A percentile compares a stretch with the other conserved stretches of the same genome.
phyloP scores from a whole-genome alignment of 148 eudicot species.

The Fagopyrum esculentum region DNA sequence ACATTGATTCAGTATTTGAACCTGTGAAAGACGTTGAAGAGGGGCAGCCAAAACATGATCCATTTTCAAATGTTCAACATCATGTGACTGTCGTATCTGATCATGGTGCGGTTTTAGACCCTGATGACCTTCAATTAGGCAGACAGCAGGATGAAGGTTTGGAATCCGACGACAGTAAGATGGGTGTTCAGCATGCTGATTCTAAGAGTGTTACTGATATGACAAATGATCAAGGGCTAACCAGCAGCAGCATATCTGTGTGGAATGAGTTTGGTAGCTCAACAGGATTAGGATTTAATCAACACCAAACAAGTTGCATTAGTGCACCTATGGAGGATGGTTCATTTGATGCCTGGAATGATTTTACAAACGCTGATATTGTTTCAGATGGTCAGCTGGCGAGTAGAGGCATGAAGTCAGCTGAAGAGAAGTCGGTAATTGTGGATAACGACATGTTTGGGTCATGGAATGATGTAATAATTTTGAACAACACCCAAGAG shows the following conservation, averaged over 20 bases:
- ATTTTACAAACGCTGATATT: slow-evolving; percentile 16
- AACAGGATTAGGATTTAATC: not conserved
- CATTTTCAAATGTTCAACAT: slow-evolving; percentile 21
- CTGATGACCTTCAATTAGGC: slow-evolving; percentile 17
- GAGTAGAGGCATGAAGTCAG: not conserved
- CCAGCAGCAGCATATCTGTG: slow-evolving; percentile 11
- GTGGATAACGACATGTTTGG: slow-evolving; percentile 15
- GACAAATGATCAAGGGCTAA: slow-evolving; percentile 17
- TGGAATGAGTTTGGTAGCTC: slow-evolving; percentile 21
- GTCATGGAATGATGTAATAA: slow-evolving; percentile 17
- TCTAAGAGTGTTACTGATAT: slow-evolving; percentile 16
- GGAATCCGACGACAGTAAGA: slow-evolving; percentile 3
- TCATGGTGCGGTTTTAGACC: slow-evolving; percentile 15
- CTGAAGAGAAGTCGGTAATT: slow-evolving; percentile 12
- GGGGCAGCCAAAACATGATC: slow-evolving; percentile 19
- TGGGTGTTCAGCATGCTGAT: slow-evolving; percentile 17
- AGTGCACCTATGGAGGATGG: slow-evolving; percentile 2
- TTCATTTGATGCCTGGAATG: slow-evolving; percentile 6
- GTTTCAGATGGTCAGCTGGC: slow-evolving; percentile 3
- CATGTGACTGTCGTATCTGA: slow-evolving; percentile 20
- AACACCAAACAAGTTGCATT: not conserved
- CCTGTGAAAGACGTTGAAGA: slow-evolving; percentile 20
- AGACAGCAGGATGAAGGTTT: slow-evolving; percentile 21
- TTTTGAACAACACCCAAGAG: slow-evolving; percentile 8
- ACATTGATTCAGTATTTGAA: slow-evolving; percentile 35